These are phyloP conservation scores for Nothophoma quercina DNA, from an alignment of 2,329 filamentous ascomycete species.

Conservation along the genomic window DNA sequence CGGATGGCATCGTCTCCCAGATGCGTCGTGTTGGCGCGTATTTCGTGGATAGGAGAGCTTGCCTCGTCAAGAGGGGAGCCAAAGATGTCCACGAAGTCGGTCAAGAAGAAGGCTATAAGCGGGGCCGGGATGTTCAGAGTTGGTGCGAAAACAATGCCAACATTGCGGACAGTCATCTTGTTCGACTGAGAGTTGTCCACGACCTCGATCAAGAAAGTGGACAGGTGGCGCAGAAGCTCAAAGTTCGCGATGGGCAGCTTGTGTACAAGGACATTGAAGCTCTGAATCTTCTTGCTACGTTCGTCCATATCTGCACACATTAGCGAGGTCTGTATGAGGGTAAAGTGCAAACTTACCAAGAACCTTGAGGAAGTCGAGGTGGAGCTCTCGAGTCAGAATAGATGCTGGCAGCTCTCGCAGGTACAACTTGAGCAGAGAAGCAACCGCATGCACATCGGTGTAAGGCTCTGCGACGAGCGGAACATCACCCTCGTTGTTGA, in stretches of 20 bases:
- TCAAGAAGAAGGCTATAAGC: slow-evolving; percentile 91
- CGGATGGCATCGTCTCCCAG: slow-evolving; percentile 65
- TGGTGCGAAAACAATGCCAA: slow-evolving; percentile 97
- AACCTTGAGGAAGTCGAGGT: slow-evolving; percentile 84
- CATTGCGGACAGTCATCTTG: slow-evolving; percentile 97
- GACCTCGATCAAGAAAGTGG: slow-evolving; percentile 88
- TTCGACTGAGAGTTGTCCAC: slow-evolving; percentile 89
- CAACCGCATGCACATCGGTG: slow-evolving; percentile 95
- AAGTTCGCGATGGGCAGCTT: slow-evolving; percentile 81
- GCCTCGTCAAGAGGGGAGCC: slow-evolving; percentile 70
- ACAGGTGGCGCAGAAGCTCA: slow-evolving; percentile 81
- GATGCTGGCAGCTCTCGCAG: slow-evolving; percentile 90
- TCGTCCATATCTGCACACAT: slow-evolving; percentile 70
- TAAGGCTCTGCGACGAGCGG: slow-evolving; percentile 86
- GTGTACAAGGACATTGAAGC: slow-evolving; percentile 79
- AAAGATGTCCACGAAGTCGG: slow-evolving; percentile 89
- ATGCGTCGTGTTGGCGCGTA: slow-evolving; percentile 51
- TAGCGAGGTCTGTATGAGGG: slow-evolving; percentile 15
- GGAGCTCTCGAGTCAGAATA: slow-evolving; percentile 88
- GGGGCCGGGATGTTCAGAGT: slow-evolving; percentile 96
- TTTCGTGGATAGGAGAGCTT: slow-evolving; percentile 54
- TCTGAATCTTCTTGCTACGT: slow-evolving; percentile 76
- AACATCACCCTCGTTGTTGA: slow-evolving; percentile 91
- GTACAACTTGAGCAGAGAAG: slow-evolving; percentile 92
- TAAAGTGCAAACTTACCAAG: slow-evolving; percentile 60